Evolutionary conservation across 345 rosid genomes (phyloP).

Genomic region (Populus nigra): DNA sequence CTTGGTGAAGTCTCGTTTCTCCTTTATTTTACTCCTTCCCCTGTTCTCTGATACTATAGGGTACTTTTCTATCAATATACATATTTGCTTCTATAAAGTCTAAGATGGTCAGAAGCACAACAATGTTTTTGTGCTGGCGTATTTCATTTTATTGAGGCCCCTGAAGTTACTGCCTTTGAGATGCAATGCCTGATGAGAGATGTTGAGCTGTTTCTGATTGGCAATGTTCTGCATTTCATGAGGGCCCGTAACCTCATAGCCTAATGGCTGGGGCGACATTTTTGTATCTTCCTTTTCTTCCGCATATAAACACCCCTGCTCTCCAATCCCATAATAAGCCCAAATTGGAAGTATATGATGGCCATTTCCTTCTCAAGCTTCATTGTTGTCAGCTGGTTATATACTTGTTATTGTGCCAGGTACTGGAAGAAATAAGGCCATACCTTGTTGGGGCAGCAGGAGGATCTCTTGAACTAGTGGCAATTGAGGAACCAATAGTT

Average conservation of each 20-base stretch:
- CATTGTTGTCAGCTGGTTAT: neutral
- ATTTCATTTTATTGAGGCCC: neutral
- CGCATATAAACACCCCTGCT: neutral
- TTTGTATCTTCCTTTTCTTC: neutral
- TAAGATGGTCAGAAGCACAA: neutral
- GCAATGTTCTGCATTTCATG: neutral
- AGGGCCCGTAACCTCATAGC: neutral
- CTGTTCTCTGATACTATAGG: neutral
- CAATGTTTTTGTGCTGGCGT: neutral
- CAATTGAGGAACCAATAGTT: slow-evolving; percentile 81
- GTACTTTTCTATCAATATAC: neutral
- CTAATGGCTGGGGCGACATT: neutral
- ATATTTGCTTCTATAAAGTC: neutral
- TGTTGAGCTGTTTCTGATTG: neutral
- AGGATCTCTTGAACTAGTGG: slow-evolving; percentile 84
- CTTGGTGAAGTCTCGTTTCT: neutral
- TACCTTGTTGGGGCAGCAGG: slow-evolving; percentile 94
- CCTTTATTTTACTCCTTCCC: neutral
- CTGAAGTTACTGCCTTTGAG: neutral
- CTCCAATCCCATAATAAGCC: neutral
- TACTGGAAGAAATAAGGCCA: slow-evolving; percentile 91
- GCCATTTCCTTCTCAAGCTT: neutral
- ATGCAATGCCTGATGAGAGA: neutral
- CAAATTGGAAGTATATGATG: neutral
- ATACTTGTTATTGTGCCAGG: slow-evolving; percentile 37